Evolutionary conservation across 2,329 filamentous ascomycete genomes (phyloP).

Genomic region (Ophiostoma novo-ulmi): DNA sequence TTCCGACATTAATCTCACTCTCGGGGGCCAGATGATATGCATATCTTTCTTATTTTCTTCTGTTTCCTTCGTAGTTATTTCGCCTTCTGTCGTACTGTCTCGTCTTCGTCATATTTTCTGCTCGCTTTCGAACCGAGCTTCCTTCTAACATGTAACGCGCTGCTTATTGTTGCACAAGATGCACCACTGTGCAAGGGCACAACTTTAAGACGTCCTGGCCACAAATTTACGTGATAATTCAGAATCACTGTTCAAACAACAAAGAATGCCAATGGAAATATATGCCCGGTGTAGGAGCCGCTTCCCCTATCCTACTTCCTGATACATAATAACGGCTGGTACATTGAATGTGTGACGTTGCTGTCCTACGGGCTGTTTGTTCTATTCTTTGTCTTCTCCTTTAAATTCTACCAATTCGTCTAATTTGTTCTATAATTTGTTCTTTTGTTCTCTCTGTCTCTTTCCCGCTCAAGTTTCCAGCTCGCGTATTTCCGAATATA

Average conservation of each 20-base stretch:
- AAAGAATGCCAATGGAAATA: too few relatives aligned
- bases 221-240: too few relatives aligned
- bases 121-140: slow-evolving; percentile 12
- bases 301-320: background rate
- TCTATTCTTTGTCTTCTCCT: background rate
- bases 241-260: too few relatives aligned
- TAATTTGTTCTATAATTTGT: background rate
- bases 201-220: background rate
- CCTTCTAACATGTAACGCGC: background rate
- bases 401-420: background rate
- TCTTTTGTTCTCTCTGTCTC: background rate
- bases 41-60: background rate
- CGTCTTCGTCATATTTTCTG: background rate
- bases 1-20: background rate
- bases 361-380: background rate
- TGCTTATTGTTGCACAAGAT: background rate
- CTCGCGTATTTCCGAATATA: background rate
- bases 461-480: background rate
- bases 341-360: slow-evolving; percentile 2
- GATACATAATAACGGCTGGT: slow-evolving; percentile 6
- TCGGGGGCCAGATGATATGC: slow-evolving; percentile 1
- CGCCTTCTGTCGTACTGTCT: background rate
- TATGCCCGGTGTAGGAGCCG: slow-evolving; percentile 7
- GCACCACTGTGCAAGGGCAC: background rate
- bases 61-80: background rate